Conservation (phyloP, 306 rosid species). For the Rosa multiflora region DNA sequence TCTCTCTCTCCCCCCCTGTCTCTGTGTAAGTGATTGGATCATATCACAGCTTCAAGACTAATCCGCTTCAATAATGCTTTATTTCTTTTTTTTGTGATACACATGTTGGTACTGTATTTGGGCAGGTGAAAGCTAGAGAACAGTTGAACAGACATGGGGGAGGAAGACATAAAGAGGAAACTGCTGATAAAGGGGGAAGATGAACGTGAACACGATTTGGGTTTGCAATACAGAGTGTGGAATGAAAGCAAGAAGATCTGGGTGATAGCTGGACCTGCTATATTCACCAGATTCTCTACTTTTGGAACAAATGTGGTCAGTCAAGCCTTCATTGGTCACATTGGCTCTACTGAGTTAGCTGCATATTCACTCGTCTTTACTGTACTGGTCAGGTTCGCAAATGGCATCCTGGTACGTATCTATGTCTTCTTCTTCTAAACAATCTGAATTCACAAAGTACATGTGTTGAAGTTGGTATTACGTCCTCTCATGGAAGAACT, state of each 20-base stretch:
- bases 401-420: constrained; percentile 46
- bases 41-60: no score
- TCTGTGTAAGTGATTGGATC: neutral
- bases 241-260: constrained; percentile 52
- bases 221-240: constrained; percentile 33
- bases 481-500: no score
- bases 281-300: constrained; percentile 45
- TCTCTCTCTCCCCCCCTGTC: neutral
- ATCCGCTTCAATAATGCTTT: no score
- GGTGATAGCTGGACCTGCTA: constrained; percentile 61
- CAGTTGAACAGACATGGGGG: neutral
- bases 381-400: constrained; percentile 48
- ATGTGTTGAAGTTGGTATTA: no score
- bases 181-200: neutral
- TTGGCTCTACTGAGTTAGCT: constrained; percentile 53
- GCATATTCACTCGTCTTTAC: constrained; percentile 51
- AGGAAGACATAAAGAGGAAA: neutral
- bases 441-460: neutral
- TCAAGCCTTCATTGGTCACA: constrained; percentile 52
- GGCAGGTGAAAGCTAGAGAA: neutral
- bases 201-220: neutral
- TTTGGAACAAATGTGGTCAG: constrained; percentile 43
- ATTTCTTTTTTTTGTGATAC: neutral
- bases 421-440: neutral
- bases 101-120: neutral